Base-by-base conservation (phyloP, 176 grass and related monocot species). In the Dactylis glomerata region DNA sequence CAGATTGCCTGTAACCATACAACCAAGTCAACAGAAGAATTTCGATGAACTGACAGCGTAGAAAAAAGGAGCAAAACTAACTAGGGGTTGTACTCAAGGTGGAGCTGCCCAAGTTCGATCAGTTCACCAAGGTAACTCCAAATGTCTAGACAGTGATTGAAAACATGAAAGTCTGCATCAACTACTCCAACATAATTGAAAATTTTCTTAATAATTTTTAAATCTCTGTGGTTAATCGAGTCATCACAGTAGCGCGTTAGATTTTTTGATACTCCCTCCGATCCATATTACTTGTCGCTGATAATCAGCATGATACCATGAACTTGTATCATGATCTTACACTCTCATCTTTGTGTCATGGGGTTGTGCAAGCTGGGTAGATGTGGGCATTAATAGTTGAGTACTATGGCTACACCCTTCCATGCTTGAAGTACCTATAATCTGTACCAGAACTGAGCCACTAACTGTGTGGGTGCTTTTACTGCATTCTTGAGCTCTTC, bases 1-100 rank as follows among this genome's bases (percentile, higher is more conserved):
- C 75, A 90, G 70, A 64, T 98, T 98, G 20, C 92, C 90, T 97
- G 86, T 82, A 77, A 32, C 47, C 30, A 55, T 10, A 5, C 73
- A 84, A 73, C 20, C 4, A 76, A 68, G 8, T 40, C 24, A 69
- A n/a, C 6, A 26, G 0, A 58, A 34, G 30, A 26, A 33, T 62
- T 28, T 68, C 0, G 8, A 64, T 31, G 8, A 44, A 44, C 56
- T 62, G 5, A 9, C 15, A 56, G 3, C 4, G 54, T 7, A 77
- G 40, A 36, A 27, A 59, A 34, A 70, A n/a, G 23, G 2, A 15
- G 31, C 24, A 24, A 63, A 41, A 40, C 17, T 27, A 31, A 5
- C 8, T 5, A n/a, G 65, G 31, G 34, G 5, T 5, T n/a, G 69
- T 44, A 33, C 16, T 49, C 52, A 46, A 50, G 40, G 10, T 49